Evolutionary conservation across 495 filamentous ascomycete species (phyloP), one percentile per base, ranked within the genome.

Genomic region (Penicillium alfredii): DNA sequence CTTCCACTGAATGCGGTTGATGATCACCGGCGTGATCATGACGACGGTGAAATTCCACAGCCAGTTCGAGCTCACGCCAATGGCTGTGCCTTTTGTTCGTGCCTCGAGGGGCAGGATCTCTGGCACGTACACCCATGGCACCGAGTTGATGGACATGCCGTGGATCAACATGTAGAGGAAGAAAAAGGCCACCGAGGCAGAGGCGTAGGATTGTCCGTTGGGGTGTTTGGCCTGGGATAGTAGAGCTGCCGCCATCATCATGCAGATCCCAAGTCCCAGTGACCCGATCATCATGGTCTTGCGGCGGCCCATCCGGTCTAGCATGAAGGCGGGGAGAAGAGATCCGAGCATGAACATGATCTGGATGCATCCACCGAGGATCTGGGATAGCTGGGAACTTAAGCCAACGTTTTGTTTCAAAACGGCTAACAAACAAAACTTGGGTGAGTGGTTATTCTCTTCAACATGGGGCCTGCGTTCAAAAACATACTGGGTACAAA

Each of bases 11-110:
- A 79, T 49, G 22, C 56, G 63, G 17, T 68, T 55, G 44, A 79
- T 74, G 17, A 74, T 70, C 3, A 69, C 52, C 1, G 73, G 76
- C 1, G 76, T 81, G 39, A 77, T 72, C 61, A 76, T 68, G 19
- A 79, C 77, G 21, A 82, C 69, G 36, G 68, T 64, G 42, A 77
- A 79, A 46, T 78, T 77, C 62, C 64, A 70, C 5, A 68, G 55
- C 63, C 63, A 69, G 33, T 68, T 68, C 4, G 61, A 53, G 4
- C 57, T 61, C 10, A 66, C 52, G 2, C 60, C 62, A 21, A 68
- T 53, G 8, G 67, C 63, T 4, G 60, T 68, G 21, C 67, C 68
- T 24, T 64, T 64, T 2, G 65, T 59, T 11, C 64, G 52, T 8
- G 53, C 64, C 29, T 67, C 51, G 12, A 66, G 47, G 4, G 68